phyloP scores from a whole-genome alignment of 169 alveolate species.

The Plasmodium relictum region DNA sequence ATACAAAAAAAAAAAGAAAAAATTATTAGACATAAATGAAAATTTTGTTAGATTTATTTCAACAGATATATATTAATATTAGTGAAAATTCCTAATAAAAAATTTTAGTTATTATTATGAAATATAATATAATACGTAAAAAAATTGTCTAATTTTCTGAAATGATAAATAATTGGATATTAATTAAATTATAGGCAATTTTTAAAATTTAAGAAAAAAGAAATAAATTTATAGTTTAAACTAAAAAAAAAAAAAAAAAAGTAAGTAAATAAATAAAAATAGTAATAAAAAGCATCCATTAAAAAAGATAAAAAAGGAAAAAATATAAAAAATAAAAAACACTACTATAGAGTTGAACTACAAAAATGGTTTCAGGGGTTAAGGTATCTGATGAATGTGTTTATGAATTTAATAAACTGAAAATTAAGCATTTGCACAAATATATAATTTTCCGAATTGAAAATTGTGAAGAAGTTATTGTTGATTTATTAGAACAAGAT shows the following conservation, averaged over 20 bases:
- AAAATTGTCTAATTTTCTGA: constrained; percentile 6
- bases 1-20: constrained; percentile 4
- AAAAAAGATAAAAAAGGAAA: constrained; percentile 1
- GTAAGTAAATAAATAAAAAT: background rate
- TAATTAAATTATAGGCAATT: background rate
- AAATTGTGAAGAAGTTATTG: constrained; percentile 64
- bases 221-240: background rate
- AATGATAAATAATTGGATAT: background rate
- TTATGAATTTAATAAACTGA: constrained; percentile 66
- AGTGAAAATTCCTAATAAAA: background rate
- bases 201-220: background rate
- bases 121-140: background rate
- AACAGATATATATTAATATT: background rate
- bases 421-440: constrained; percentile 70
- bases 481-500: constrained; percentile 63
- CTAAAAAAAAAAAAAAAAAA: background rate
- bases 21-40: background rate
- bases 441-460: constrained; percentile 63
- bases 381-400: constrained; percentile 71
- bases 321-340: background rate
- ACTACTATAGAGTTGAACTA: too few species aligned
- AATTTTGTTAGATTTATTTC: constrained; percentile 9
- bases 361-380: constrained; percentile 74
- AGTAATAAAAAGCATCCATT: background rate
- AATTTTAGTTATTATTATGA: background rate